Evolutionary conservation across 495 filamentous ascomycete species (phyloP), one percentile per base, ranked within the genome.

Genomic region (Tuber brumale): DNA sequence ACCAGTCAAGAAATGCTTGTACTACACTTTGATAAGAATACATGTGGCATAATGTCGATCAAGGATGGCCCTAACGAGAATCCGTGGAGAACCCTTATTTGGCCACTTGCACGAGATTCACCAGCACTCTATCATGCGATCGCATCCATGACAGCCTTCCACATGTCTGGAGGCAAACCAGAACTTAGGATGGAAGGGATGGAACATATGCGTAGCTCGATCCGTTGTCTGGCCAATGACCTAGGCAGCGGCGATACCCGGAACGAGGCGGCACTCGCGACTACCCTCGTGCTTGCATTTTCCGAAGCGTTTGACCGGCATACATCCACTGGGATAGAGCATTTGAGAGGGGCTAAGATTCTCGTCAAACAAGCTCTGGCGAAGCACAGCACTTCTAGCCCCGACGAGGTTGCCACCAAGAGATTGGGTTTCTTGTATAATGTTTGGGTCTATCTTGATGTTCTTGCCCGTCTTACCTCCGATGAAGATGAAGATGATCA

Each of bases 391-490:
- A 74, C 41, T 72, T 79, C 78, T 35, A 70, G 81, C 78, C 31
- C 86, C 83, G 72, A 84, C 84, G 70, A 84, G 84, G 83, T 87
- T 31, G 88, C 91, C 43, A 82, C 89, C 27, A 84, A 86, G 61
- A 84, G 91, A 16, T 84, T 94, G 70, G 88, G 88, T 57, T 94
- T 94, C 80, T 84, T 94, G 57, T 91, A 91, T 82, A 94, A 92
- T 82, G 90, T 91, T 14, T 94, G 90, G 89, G 86, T 93, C 27
- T 94, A 94, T 79, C 92, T 93, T 89, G 91, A 94, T 84, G 92
- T 94, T 48, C 90, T 94, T 76, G 90, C 92, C 35, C 89, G 91
- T 18, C 84, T 94, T 45, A 94, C 92, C 0, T 91, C 91, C 21
- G 84, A 90, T 35, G 89, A 89, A 73, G 88, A 88, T 7, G 88